These are phyloP conservation scores for Chrysanthemum makinoi DNA, from an alignment of 129 eudicot genomes.

Conservation along the genomic window DNA sequence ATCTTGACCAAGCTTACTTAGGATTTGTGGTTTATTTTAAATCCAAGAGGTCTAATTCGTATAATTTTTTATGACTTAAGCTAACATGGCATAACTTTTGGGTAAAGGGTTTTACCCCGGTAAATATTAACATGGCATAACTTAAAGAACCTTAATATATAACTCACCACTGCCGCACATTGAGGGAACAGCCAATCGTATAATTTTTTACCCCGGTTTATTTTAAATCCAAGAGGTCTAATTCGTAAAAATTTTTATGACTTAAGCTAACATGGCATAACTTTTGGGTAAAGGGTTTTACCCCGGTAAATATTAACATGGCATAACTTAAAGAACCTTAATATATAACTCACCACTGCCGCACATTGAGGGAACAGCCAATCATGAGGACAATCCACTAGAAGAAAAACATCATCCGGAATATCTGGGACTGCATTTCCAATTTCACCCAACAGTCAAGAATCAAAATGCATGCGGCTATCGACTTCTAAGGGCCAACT, in stretches of 20 bases:
- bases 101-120: too few relatives aligned
- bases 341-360: slow-evolving; percentile 78
- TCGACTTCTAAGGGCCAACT: neutral
- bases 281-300: too few relatives aligned
- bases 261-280: too few relatives aligned
- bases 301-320: too few relatives aligned
- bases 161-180: slow-evolving; percentile 94
- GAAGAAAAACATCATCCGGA: slow-evolving; percentile 61
- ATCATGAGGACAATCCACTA: slow-evolving; percentile 79
- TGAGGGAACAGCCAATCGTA: slow-evolving; percentile 97
- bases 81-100: too few relatives aligned
- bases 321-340: neutral
- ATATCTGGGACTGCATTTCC: slow-evolving; percentile 49
- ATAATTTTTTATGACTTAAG: neutral
- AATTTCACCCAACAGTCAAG: slow-evolving; percentile 6
- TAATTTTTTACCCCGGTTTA: too few relatives aligned
- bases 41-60: neutral
- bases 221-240: too few relatives aligned
- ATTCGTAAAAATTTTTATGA: too few relatives aligned
- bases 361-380: slow-evolving; percentile 98
- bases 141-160: slow-evolving; percentile 10
- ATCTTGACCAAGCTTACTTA: too few relatives aligned
- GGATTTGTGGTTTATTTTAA: too few relatives aligned
- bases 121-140: neutral
- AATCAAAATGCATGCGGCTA: neutral